Percentiles rank a stretch among this genome's conserved stretches.
Conservation (phyloP, 1,139 yeast genomes). For the Yamadazyma songkhlaensis region DNA sequence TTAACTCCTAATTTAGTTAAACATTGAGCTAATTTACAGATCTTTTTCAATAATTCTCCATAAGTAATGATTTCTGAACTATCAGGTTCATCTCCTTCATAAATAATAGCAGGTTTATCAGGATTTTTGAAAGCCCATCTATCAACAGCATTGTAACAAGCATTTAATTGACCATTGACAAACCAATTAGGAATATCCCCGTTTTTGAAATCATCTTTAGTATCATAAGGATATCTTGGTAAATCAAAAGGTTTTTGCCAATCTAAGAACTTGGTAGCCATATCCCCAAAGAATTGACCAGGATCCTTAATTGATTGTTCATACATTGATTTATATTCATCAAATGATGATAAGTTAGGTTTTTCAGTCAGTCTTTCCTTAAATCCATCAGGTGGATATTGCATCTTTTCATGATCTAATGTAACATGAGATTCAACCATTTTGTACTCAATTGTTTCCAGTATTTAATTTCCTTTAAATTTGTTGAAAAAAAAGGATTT, state of each 20-base stretch:
- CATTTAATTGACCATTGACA: slow-evolving; percentile 72
- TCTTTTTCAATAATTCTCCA: slow-evolving; percentile 68
- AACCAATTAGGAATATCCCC: slow-evolving; percentile 80
- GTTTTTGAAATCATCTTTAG: slow-evolving; percentile 51
- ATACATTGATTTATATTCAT: slow-evolving; percentile 58
- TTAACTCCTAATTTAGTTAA: slow-evolving; percentile 64
- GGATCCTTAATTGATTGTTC: slow-evolving; percentile 70
- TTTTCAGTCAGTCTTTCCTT: slow-evolving; percentile 45
- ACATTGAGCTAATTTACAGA: slow-evolving; percentile 68
- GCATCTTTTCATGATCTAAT: slow-evolving; percentile 42
- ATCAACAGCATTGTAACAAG: slow-evolving; percentile 75
- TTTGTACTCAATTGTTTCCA: slow-evolving; percentile 1
- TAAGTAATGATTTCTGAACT: slow-evolving; percentile 64
- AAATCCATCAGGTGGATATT: slow-evolving; percentile 58
- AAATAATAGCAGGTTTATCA: slow-evolving; percentile 70
- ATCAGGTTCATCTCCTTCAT: slow-evolving; percentile 76
- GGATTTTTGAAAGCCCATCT: slow-evolving; percentile 75
- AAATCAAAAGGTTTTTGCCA: slow-evolving; percentile 66
- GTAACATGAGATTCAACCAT: slow-evolving; percentile 28
- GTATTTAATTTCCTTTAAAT: not conserved
- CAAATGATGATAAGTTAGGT: slow-evolving; percentile 51
- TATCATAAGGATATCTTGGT: slow-evolving; percentile 52
- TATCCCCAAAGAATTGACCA: slow-evolving; percentile 57
- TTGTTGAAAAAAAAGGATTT: not conserved
- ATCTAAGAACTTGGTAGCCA: slow-evolving; percentile 53